Conservation (phyloP, 108 stramenopile species). For the Cyclostephanos invisitatus region DNA sequence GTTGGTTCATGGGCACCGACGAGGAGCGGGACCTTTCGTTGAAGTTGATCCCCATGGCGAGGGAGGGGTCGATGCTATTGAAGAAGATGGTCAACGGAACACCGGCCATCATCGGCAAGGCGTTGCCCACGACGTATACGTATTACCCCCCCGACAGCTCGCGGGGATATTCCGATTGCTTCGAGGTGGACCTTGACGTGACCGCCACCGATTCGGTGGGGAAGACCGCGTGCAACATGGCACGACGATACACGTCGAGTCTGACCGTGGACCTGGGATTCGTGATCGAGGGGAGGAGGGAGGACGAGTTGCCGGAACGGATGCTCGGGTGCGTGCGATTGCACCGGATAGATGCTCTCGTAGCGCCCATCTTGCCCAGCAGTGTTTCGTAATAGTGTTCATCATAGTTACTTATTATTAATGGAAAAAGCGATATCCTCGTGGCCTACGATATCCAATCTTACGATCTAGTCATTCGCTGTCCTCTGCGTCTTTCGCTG, state of each 20-base stretch:
- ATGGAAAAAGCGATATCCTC: neutral
- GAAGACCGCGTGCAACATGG: constrained; percentile 63
- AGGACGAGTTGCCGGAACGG: constrained; percentile 82
- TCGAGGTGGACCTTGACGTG: constrained; percentile 84
- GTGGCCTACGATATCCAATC: neutral
- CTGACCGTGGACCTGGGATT: constrained; percentile 83
- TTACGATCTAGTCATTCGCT: no score
- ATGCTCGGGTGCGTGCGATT: constrained; percentile 74
- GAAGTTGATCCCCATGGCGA: constrained; percentile 47
- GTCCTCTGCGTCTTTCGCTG: neutral
- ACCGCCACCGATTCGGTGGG: constrained; percentile 70
- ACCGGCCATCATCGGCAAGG: constrained; percentile 57
- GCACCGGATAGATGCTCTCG: constrained; percentile 78
- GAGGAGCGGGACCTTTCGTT: constrained; percentile 30
- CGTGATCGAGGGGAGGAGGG: constrained; percentile 71
- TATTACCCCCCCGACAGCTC: constrained; percentile 49
- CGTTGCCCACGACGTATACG: constrained; percentile 48
- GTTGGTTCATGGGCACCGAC: constrained; percentile 73
- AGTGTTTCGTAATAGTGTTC: neutral
- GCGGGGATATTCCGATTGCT: constrained; percentile 55
- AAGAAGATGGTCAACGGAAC: constrained; percentile 47
- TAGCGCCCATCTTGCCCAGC: constrained; percentile 57
- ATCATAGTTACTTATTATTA: neutral
- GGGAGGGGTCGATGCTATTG: constrained; percentile 49
- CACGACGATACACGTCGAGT: constrained; percentile 62